Percentiles rank a stretch among this genome's conserved stretches.
Conservation (phyloP, 352 stramenopile species). For the Pythium aristosporum region DNA sequence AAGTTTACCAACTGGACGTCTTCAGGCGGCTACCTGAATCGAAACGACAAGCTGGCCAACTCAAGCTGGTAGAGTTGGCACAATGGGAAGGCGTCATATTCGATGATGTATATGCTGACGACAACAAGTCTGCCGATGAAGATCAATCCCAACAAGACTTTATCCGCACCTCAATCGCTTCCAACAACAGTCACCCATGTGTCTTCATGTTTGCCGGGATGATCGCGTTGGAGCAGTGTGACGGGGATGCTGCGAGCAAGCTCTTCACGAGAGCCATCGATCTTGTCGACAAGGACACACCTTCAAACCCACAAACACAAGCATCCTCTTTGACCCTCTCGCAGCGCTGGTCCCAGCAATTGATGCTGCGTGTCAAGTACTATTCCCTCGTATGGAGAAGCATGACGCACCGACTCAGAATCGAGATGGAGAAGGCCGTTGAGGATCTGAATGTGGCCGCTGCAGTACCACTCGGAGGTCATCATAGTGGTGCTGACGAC, state of each 20-base stretch:
- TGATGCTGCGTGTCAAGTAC: conserved; percentile 42
- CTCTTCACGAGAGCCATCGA: conserved; percentile 46
- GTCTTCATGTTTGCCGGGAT: conserved; percentile 52
- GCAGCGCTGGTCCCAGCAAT: conserved; percentile 34
- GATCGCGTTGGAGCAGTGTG: conserved; percentile 50
- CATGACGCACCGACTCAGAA: conserved; percentile 39
- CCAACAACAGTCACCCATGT: conserved; percentile 32
- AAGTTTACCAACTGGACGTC: conserved; percentile 50
- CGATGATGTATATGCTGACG: conserved; percentile 21
- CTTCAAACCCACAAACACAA: neutral
- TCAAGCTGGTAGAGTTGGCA: conserved; percentile 19
- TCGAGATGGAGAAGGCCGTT: conserved; percentile 49
- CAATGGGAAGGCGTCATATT: conserved; percentile 43
- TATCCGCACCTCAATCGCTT: conserved; percentile 24
- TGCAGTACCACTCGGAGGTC: conserved; percentile 29
- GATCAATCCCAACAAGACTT: conserved; percentile 28
- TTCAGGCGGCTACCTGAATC: conserved; percentile 35
- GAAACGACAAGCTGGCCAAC: conserved; percentile 7
- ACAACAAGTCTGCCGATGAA: conserved; percentile 7
- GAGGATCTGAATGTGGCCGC: conserved; percentile 54
- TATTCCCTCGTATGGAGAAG: conserved; percentile 58
- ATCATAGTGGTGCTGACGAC: conserved; percentile 20
- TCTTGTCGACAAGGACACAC: conserved; percentile 22
- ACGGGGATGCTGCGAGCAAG: conserved; percentile 32
- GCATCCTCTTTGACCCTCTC: conserved; percentile 23